These are phyloP conservation scores for Scutellaria minor DNA, from an alignment of 257 asterid genomes.

Conservation along the genomic window DNA sequence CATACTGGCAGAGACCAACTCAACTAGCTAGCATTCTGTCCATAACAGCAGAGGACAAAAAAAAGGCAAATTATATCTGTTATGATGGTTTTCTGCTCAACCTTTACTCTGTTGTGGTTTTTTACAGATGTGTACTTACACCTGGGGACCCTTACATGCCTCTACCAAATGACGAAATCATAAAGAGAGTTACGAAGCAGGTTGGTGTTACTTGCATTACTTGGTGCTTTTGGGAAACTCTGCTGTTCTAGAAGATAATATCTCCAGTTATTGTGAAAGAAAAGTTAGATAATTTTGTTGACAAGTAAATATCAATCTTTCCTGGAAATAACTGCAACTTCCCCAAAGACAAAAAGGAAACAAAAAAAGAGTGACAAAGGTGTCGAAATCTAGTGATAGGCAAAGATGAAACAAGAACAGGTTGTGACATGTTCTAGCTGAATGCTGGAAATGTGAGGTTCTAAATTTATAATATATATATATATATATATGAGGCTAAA, in stretches of 20 bases:
- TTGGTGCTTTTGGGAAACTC: conserved; percentile 7
- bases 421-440: neutral
- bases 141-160: conserved; percentile 99
- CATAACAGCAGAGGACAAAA: conserved; percentile 12
- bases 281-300: neutral
- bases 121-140: conserved; percentile 87
- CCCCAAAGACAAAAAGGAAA: neutral
- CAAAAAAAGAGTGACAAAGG: neutral
- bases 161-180: conserved; percentile 82
- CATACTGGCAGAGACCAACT: neutral
- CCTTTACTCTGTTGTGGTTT: conserved; percentile 28
- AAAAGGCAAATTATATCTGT: neutral
- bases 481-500: neutral
- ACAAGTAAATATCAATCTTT: neutral
- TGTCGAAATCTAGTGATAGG: neutral
- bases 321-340: neutral
- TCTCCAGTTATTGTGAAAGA: conserved; percentile 4
- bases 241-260: neutral
- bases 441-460: neutral
- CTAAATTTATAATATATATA: neutral
- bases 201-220: conserved; percentile 41
- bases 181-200: conserved; percentile 89
- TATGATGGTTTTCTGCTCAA: conserved; percentile 26
- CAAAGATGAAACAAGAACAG: neutral
- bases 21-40: conserved; percentile 13